Conservation (phyloP, 129 eudicot genomes). For the Oenanthe sinensis region DNA sequence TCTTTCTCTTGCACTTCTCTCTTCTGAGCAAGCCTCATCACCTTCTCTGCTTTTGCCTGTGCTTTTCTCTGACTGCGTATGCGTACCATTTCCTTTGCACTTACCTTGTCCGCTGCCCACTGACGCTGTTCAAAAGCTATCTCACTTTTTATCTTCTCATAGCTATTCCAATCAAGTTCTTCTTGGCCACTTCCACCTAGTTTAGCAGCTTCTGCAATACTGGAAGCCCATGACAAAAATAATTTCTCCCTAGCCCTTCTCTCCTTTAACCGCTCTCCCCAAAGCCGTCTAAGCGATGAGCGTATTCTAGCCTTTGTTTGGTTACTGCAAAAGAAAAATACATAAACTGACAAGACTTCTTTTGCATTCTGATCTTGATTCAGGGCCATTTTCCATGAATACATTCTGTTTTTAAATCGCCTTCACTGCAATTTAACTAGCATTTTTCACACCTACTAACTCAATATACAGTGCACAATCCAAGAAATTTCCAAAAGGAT, state of each 20-base stretch:
- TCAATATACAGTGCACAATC: no score
- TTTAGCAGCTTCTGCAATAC: slow-evolving; percentile 78
- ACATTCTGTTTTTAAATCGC: background rate
- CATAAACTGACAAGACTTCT: background rate
- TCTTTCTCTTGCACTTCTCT: slow-evolving; percentile 39
- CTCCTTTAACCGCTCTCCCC: slow-evolving; percentile 59
- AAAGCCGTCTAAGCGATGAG: slow-evolving; percentile 45
- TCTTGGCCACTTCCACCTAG: slow-evolving; percentile 55
- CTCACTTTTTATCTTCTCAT: slow-evolving; percentile 51
- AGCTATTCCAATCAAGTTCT: slow-evolving; percentile 84
- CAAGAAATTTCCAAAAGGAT: no score
- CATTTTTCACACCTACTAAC: background rate
- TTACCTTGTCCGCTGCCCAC: slow-evolving; percentile 48
- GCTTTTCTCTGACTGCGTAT: slow-evolving; percentile 47
- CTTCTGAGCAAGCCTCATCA: slow-evolving; percentile 28
- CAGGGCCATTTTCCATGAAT: background rate
- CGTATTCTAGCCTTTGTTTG: slow-evolving; percentile 62
- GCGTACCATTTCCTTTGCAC: slow-evolving; percentile 49
- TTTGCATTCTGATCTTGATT: slow-evolving; percentile 3
- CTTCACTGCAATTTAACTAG: background rate
- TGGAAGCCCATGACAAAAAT: slow-evolving; percentile 53
- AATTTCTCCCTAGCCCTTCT: slow-evolving; percentile 54
- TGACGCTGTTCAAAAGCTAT: slow-evolving; percentile 37
- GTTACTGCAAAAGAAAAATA: slow-evolving; percentile 37
- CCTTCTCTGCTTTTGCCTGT: slow-evolving; percentile 42